phyloP scores from a whole-genome alignment of 2,329 filamentous ascomycete genomes.

The Calonectria crousiana region DNA sequence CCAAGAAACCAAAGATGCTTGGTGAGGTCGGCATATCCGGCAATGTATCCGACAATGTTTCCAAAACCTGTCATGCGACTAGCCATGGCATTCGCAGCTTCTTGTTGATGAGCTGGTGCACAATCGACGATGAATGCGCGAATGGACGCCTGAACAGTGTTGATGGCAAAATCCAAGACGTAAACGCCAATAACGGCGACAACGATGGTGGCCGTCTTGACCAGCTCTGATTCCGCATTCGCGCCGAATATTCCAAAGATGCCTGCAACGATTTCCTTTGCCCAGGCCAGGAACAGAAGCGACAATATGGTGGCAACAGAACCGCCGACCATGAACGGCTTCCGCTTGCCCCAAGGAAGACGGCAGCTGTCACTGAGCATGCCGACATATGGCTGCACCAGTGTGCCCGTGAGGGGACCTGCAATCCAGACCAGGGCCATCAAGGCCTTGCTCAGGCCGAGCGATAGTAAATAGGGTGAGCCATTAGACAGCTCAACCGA shows the following conservation, averaged over 20 bases:
- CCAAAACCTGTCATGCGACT: constrained; percentile 87
- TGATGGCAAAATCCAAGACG: constrained; percentile 93
- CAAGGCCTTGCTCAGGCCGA: constrained; percentile 85
- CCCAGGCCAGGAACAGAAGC: constrained; percentile 79
- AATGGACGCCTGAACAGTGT: constrained; percentile 94
- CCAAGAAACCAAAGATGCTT: constrained; percentile 83
- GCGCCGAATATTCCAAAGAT: constrained; percentile 79
- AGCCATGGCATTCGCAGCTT: constrained; percentile 94
- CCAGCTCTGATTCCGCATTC: constrained; percentile 71
- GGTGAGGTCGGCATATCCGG: constrained; percentile 86
- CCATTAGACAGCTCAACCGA: constrained; percentile 95
- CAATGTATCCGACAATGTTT: constrained; percentile 91
- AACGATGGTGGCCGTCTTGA: constrained; percentile 76
- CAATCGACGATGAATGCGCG: constrained; percentile 95
- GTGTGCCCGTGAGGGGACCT: constrained; percentile 80
- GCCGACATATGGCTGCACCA: constrained; percentile 87
- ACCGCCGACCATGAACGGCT: constrained; percentile 84
- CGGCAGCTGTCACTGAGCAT: constrained; percentile 85
- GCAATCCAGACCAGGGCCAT: constrained; percentile 90
- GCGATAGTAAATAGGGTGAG: constrained; percentile 84
- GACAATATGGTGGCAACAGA: constrained; percentile 74
- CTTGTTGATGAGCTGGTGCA: constrained; percentile 92
- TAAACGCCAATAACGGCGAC: constrained; percentile 90
- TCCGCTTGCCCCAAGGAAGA: constrained; percentile 80
- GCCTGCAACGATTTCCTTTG: constrained; percentile 77